phyloP scores from a whole-genome alignment of 352 stramenopile genomes.

The Globisporangium ultimum region DNA sequence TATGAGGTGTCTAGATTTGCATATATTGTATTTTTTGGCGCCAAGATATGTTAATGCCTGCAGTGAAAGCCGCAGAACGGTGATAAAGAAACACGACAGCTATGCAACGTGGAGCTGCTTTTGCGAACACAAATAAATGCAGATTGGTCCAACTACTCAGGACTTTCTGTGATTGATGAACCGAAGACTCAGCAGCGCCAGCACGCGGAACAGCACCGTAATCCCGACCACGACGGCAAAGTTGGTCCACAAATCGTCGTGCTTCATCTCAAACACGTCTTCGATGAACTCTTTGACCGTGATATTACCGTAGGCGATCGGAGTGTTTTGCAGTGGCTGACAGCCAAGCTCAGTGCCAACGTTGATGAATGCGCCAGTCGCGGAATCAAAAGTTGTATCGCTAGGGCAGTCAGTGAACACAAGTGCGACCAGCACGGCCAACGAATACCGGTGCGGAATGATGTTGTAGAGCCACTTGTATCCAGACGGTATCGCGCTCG shows the following conservation, averaged over 20 bases:
- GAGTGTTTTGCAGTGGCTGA: constrained; percentile 1
- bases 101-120: too few species aligned
- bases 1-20: too few species aligned
- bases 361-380: not conserved
- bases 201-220: not conserved
- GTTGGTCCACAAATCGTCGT: constrained; percentile 1
- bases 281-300: constrained; percentile 21
- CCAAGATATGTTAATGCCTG: too few species aligned
- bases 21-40: too few species aligned
- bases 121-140: too few species aligned
- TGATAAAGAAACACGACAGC: too few species aligned
- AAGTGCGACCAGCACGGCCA: not conserved
- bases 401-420: constrained; percentile 9
- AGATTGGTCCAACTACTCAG: too few species aligned
- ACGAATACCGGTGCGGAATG: not conserved
- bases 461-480: constrained; percentile 14
- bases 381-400: not conserved
- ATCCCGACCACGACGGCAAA: not conserved
- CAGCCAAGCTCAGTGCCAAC: constrained; percentile 3
- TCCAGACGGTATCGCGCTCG: constrained; percentile 14
- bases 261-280: constrained; percentile 10
- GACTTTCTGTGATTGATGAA: constrained; percentile 8
- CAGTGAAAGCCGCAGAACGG: too few species aligned
- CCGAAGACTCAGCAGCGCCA: not conserved
- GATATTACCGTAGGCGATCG: not conserved